phyloP scores from a whole-genome alignment of 495 filamentous ascomycete genomes.

The Aspergillus nanangensis region DNA sequence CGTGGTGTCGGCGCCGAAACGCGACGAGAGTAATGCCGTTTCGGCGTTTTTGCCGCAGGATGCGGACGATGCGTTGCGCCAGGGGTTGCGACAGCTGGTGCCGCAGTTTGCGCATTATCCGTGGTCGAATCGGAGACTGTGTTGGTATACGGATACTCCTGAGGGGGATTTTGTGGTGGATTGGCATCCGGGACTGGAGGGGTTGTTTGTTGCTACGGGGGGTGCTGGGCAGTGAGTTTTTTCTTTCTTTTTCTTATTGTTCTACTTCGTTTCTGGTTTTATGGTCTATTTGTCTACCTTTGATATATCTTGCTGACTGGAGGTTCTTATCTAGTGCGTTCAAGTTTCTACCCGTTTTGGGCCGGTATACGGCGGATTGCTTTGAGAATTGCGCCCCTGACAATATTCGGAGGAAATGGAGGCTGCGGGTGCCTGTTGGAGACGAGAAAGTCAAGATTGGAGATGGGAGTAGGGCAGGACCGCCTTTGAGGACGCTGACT shows the following conservation, averaged over 20 bases:
- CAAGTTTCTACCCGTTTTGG: slow-evolving; percentile 77
- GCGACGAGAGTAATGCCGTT: slow-evolving; percentile 24
- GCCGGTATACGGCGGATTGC: slow-evolving; percentile 62
- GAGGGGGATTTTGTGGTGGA: slow-evolving; percentile 71
- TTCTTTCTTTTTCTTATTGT: background rate
- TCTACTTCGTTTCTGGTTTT: background rate
- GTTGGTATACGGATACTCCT: slow-evolving; percentile 57
- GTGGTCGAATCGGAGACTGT: slow-evolving; percentile 44
- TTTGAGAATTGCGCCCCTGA: slow-evolving; percentile 45
- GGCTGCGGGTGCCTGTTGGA: slow-evolving; percentile 20
- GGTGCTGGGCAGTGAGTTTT: slow-evolving; percentile 61
- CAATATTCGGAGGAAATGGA: slow-evolving; percentile 57
- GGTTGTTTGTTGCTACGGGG: slow-evolving; percentile 71
- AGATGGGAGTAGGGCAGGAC: slow-evolving; percentile 29
- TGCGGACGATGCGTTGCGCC: slow-evolving; percentile 51
- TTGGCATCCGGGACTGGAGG: slow-evolving; percentile 57
- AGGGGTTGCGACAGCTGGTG: slow-evolving; percentile 53
- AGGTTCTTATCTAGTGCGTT: slow-evolving; percentile 45
- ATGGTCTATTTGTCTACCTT: background rate
- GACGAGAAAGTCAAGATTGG: slow-evolving; percentile 8
- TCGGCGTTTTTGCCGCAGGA: slow-evolving; percentile 47
- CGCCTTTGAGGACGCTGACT: slow-evolving; percentile 22
- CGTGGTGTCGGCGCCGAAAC: slow-evolving; percentile 24
- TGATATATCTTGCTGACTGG: background rate
- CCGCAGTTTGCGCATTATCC: slow-evolving; percentile 54